Percentiles rank a stretch among this genome's conserved stretches.
Conservation (phyloP, 2,329 filamentous ascomycete species). For the Colletotrichum caudatum region DNA sequence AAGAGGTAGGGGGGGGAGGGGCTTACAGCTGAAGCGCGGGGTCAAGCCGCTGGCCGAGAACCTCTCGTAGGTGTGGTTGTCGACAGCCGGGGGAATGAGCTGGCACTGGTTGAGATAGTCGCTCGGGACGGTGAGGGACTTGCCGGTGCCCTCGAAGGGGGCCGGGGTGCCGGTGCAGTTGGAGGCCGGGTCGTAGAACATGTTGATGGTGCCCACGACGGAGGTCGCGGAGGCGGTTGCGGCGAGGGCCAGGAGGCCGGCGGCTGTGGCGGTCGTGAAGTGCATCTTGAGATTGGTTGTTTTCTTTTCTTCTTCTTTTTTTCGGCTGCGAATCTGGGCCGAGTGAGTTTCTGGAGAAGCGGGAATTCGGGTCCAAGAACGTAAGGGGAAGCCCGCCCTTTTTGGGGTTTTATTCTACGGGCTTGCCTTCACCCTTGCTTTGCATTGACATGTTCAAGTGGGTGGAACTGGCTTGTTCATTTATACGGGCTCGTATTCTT, state of each 20-base stretch:
- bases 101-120: constrained; percentile 11
- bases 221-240: constrained; percentile 19
- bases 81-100: neutral
- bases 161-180: constrained; percentile 7
- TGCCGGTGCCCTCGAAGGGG: constrained; percentile 7
- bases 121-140: constrained; percentile 9
- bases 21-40: constrained; percentile 23
- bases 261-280: constrained; percentile 13
- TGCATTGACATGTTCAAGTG: neutral
- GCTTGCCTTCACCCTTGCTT: neutral
- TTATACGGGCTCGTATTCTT: constrained; percentile 1
- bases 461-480: constrained; percentile 16
- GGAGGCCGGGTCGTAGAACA: constrained; percentile 29
- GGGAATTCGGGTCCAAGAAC: neutral
- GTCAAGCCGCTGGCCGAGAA: constrained; percentile 20
- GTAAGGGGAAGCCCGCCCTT: neutral
- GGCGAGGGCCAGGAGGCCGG: constrained; percentile 27
- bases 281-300: constrained; percentile 6
- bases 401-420: neutral
- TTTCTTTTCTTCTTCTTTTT: too few relatives aligned
- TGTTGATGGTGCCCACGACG: constrained; percentile 33
- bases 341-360: too few relatives aligned
- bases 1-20: too few relatives aligned
- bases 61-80: constrained; percentile 26
- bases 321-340: neutral